These are phyloP conservation scores for Blastosporella zonata DNA, from an alignment of 1,284 basidiomycete genomes.

Conservation along the genomic window DNA sequence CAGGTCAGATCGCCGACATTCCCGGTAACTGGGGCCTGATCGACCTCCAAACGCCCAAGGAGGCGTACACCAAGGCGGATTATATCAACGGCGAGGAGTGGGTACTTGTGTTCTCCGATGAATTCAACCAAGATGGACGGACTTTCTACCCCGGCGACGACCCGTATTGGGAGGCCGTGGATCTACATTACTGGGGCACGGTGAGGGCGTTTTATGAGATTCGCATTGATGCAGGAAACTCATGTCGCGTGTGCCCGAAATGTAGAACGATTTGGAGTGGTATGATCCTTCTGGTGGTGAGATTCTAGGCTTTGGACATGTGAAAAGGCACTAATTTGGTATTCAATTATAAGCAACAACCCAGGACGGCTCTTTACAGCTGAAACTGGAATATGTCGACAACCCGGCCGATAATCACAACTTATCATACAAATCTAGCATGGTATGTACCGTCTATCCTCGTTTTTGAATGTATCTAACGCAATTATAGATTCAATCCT, in stretches of 20 bases:
- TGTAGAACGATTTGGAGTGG: conserved; percentile 40
- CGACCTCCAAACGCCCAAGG: conserved; percentile 61
- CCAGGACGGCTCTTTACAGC: conserved; percentile 28
- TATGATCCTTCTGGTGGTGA: conserved; percentile 40
- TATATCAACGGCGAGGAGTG: conserved; percentile 45
- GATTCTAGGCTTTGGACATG: neutral
- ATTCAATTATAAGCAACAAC: conserved; percentile 31
- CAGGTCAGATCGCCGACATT: conserved; percentile 60
- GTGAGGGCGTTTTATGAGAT: conserved; percentile 25
- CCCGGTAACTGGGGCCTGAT: conserved; percentile 58
- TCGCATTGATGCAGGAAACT: neutral
- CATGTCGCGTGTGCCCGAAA: neutral
- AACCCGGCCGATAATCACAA: conserved; percentile 34
- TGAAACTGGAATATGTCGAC: conserved; percentile 29
- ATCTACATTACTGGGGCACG: conserved; percentile 46
- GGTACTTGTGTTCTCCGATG: conserved; percentile 69
- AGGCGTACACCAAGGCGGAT: conserved; percentile 44
- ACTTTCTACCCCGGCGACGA: conserved; percentile 70
- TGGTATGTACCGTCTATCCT: conserved; percentile 28
- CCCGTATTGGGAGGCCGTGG: conserved; percentile 56
- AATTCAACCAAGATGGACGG: conserved; percentile 71
- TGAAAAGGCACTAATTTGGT: neutral
- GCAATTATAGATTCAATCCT: conserved; percentile 32
- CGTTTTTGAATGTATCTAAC: neutral
- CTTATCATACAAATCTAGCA: conserved; percentile 35